Base-by-base conservation (phyloP, 2,329 filamentous ascomycete species). In the Arthrobotrys megalospora region DNA sequence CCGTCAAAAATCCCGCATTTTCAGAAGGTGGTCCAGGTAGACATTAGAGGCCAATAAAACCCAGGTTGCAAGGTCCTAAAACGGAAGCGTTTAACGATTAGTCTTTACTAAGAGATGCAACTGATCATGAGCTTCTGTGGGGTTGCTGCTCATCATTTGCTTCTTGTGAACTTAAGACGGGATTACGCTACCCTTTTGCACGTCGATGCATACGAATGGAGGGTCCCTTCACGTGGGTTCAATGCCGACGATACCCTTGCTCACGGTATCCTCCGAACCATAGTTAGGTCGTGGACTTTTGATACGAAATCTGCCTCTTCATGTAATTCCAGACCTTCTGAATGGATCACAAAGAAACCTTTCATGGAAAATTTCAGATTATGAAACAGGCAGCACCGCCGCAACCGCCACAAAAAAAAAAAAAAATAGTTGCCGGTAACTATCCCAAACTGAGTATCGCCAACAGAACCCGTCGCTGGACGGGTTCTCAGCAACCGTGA, bases 1-100 rank as follows among this genome's bases (percentile, higher is more conserved):
- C 52, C 70, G 24, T 41, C 8, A 67, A 75, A 75, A 75, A 75
- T 75, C 70, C 70, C 70, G 70, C 70, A 75, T 48, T 65, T 66
- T 58, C 48, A 52, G 43, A n/a, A 71, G 58, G 58, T 64, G 21
- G 62, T 7, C 48, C 48, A 43, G 45, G 19, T 55, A 41, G 55
- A 58, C 43, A 38, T 52, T 65, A 38, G 53, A 24, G 50, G 32
- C 50, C 21, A 28, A 67, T 43, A 19, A 58, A 58, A 58, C 24
- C 50, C 50, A 53, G 12, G 50, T 53, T 53, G 28, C 50, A 53
- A 24, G 28, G 6, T 55, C 67, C 67, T 6, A 19, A 72, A 72
- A 36, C 21, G 68, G 68, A 47, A 72, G 58, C 45, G 45, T 72
- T 72, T 72, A 55, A 64, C 68, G 68, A 64, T 47, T 19, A 58